A percentile compares a stretch with the other conserved stretches of the same genome.
These are phyloP conservation scores for Vigna hirtella DNA, from an alignment of 306 rosid species.

Conservation along the genomic window DNA sequence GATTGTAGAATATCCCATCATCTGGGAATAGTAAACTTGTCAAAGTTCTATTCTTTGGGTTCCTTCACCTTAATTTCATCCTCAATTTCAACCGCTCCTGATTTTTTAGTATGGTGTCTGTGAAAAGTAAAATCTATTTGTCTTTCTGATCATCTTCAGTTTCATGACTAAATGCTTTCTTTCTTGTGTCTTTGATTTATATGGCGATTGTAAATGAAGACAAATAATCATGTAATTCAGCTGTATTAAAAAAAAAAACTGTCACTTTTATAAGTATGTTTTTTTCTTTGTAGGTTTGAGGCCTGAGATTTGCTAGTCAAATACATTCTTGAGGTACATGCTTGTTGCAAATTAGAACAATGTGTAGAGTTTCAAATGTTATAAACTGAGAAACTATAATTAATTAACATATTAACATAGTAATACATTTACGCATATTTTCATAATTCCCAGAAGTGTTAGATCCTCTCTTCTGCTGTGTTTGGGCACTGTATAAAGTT, in stretches of 20 bases:
- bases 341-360: constrained; percentile 27
- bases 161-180: constrained; percentile 34
- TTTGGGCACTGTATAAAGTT: constrained; percentile 71
- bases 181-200: constrained; percentile 35
- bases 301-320: constrained; percentile 73
- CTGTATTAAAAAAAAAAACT: constrained; percentile 2
- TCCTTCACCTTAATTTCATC: constrained; percentile 25
- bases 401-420: constrained; percentile 40
- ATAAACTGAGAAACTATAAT: constrained; percentile 38
- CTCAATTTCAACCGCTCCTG: constrained; percentile 34
- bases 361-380: constrained; percentile 36
- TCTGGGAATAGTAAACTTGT: constrained; percentile 57
- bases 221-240: constrained; percentile 32
- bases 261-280: constrained; percentile 38
- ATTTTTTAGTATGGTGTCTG: constrained; percentile 31
- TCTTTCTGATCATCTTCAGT: constrained; percentile 28
- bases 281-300: constrained; percentile 76
- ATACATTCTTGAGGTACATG: constrained; percentile 36
- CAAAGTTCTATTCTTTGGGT: constrained; percentile 52
- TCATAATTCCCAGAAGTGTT: constrained; percentile 58
- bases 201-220: constrained; percentile 43
- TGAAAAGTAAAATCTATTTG: constrained; percentile 3
- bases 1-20: constrained; percentile 62
- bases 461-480: constrained; percentile 47
- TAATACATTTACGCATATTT: constrained; percentile 54